Evolutionary conservation across 2,329 filamentous ascomycete genomes (phyloP), one percentile per base, ranked within the genome.

Genomic region (Pseudopyricularia cyperi): DNA sequence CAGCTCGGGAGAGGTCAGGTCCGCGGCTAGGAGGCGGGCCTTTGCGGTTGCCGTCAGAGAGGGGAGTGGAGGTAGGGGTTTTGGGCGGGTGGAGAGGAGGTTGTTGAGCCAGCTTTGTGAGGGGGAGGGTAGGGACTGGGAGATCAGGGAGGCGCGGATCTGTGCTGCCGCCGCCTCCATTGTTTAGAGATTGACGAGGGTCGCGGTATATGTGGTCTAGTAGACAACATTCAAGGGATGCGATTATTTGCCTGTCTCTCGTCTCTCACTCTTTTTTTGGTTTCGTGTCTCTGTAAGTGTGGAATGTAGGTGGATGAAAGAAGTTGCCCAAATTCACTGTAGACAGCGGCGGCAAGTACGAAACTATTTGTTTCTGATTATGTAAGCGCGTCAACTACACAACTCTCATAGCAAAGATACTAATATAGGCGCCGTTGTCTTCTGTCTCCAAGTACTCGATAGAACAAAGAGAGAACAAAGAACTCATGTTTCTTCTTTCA

Each of bases 21-120:
- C 87, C 35, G 83, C 79, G 30, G 83, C 78, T 5, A 96, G 77
- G 11, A 97, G 72, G 52, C 89, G 88, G 58, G 89, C 85, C 57
- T 86, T 81, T 35, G 86, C 86, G 2, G 89, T 93, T 55, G 89
- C 87, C 52, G 86, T 73, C 19, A 95, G 74, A 4, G 85, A 84
- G 28, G 81, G 77, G 1, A 89, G 67, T 0, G 87, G 83, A 1
- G 79, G 81, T 15, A 73, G 71, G 46, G 70, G 76, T 7, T n/a
- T 63, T 58, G 76, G 66, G 66, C 76, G 15, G 6, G 75, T 71
- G 9, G 76, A 67, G 54, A 85, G 63, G 62, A 91, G 80, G 52
- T 68, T 69, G 53, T 73, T 71, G 28, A 93, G 75, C 79, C 86
- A 91, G 53, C 75, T 57, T 34, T 63, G 53, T 2, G 76, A 74